Evolutionary conservation across 768 basidiomycete species (phyloP), one percentile per base, ranked within the genome.

Genomic region (Sporobolomyces roseus): DNA sequence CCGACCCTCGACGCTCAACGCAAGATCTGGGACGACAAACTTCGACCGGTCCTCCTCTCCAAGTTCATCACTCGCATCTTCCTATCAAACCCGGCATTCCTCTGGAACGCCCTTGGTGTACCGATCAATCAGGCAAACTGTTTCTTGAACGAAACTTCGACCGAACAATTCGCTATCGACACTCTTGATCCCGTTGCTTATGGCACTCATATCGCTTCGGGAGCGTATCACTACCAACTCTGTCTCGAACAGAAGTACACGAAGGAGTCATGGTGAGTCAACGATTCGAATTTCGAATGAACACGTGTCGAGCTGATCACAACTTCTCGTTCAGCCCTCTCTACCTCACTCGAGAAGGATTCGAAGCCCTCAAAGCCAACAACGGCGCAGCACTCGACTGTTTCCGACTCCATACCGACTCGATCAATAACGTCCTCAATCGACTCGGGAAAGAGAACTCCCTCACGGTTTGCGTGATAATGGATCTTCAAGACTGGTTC

Each of bases 71-170:
- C 85, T 53, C 81, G 82, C 13, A 68, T 80, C 23, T 78, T 87
- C 62, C 80, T 82, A 75, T 83, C 80, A 51, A 83, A 82, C 27
- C 78, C 79, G 68, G 32, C 74, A 63, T 75, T 87, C 85, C 77
- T 87, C 70, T 90, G 89, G 89, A 88, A 88, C 74, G 88, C 88
- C 0, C 79, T 90, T 29, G 89, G 56, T 21, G 89, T 90, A 6
- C 88, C 89, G 5, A 78, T 82, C 70, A 87, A 87, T 74, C 87
- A 89, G 78, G 52, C 48, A 1, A 59, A 63, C 14, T 29, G 51
- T 17, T 66, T 74, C 49, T 58, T 70, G n/a, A n/a, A 29, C 30
- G 70, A 74, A 45, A 74, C 74, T 43, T 69, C 77, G 3, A 78
- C 80, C 33, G 73, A 75, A 23, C 79, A 80, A 66, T 81, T 79